Base-by-base conservation (phyloP, 805 yeast species). In the Komagataella populi region DNA sequence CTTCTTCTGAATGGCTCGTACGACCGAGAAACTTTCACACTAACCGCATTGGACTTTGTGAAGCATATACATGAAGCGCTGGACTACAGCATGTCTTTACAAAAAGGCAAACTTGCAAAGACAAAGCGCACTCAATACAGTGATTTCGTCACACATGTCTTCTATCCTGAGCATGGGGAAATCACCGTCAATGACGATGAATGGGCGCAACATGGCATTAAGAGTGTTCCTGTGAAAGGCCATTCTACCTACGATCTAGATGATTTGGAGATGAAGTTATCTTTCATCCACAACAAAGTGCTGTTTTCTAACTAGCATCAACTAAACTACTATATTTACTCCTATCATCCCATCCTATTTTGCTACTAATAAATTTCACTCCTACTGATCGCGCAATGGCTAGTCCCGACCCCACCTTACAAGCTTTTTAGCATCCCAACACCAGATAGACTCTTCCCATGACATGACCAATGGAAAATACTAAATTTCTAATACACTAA, bases 1-100 rank as follows among this genome's bases (percentile, higher is more conserved):
- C 62, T 89, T 14, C 63, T 90, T 8, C 64, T 89, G 24, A 90
- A 90, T 63, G 93, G 95, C 4, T 68, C 77, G 39, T 66, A 67
- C 49, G 97, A 90, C 61, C 71, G 96, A 53, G 97, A 90, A 62
- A 88, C 96, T 0, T 70, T 67, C 49, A 84, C 84, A 0, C 71
- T 86, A 72, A 66, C 70, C 30, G 87, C 90, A 0, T 49, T 65
- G 2, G 84, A 78, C 44, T 84, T 80, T 59, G 68, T 87, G 3
- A 63, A 70, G 18, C 72, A 80, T 4, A 71, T 88, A 5, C 73
- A 72, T 30, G 70, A 74, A 48, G 80, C 85, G 56, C 72, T 83
- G 10, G 57, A 63, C 4, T 82, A 83, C 62, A 80, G 85, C 49
- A 67, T 68, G 56, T 58, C 55, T 45, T 57, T 51, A 30, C 50